A percentile compares a stretch with the other conserved stretches of the same genome.
Evolutionary conservation across 2,329 filamentous ascomycete species (phyloP).

Genomic region (Xylaria sp.): DNA sequence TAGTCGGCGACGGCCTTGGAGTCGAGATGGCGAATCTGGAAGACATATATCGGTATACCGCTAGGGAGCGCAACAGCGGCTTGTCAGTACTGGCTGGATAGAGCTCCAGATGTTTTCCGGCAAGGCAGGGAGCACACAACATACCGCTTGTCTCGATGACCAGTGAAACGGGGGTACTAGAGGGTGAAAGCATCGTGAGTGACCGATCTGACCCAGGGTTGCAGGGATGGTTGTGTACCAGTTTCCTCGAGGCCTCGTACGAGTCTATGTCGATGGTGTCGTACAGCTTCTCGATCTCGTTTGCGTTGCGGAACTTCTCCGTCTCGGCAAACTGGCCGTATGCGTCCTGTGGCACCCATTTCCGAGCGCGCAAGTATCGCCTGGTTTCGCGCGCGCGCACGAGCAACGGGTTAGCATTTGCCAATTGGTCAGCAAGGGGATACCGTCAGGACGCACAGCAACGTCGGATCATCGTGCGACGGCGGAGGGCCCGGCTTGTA

Average conservation of each 20-base stretch:
- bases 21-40: constrained; percentile 85
- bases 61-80: constrained; percentile 54
- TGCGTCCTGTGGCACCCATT: constrained; percentile 81
- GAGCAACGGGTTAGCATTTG: constrained; percentile 33
- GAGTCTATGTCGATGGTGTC: constrained; percentile 86
- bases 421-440: constrained; percentile 12
- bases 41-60: constrained; percentile 92
- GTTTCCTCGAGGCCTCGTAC: constrained; percentile 80
- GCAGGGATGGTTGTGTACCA: constrained; percentile 62
- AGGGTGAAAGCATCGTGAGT: constrained; percentile 36
- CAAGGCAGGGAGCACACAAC: constrained; percentile 17
- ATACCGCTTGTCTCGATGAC: constrained; percentile 78
- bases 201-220: constrained; percentile 10
- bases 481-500: constrained; percentile 67
- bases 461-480: constrained; percentile 78
- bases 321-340: constrained; percentile 87
- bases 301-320: constrained; percentile 85
- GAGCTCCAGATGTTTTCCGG: background rate
- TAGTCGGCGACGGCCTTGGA: constrained; percentile 83
- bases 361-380: constrained; percentile 86
- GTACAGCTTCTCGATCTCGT: constrained; percentile 82
- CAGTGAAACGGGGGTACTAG: constrained; percentile 95
- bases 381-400: constrained; percentile 56
- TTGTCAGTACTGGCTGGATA: constrained; percentile 16
- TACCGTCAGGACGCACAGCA: constrained; percentile 66